These are phyloP conservation scores for Acanthamoeba pearcei DNA, from an alignment of 208 protist species.

Conservation along the genomic window DNA sequence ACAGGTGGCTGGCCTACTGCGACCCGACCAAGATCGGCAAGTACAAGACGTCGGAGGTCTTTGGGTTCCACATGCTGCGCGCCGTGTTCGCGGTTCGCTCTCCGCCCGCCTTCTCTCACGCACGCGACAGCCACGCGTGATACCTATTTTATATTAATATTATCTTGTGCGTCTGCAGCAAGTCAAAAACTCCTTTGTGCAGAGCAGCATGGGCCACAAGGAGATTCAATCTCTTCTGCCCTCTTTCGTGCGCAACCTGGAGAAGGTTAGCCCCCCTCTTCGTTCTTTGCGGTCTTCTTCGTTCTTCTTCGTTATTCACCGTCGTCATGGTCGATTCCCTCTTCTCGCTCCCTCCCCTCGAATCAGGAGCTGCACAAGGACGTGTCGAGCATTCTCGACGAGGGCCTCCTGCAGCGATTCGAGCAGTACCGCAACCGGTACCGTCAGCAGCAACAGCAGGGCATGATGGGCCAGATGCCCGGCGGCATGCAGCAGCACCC, in stretches of 20 bases:
- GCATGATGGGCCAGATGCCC: not conserved
- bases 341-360: not conserved
- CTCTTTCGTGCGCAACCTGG: constrained; percentile 37
- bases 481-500: not conserved
- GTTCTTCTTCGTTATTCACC: not conserved
- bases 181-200: constrained; percentile 4
- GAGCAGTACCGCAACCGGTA: constrained; percentile 24
- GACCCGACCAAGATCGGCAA: not conserved
- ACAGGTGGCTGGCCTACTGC: constrained; percentile 33
- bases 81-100: not conserved
- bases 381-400: constrained; percentile 41
- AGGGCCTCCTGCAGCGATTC: constrained; percentile 42
- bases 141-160: not conserved
- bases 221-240: not conserved
- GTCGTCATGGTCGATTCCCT: not conserved
- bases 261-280: not conserved
- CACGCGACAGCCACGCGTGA: no score
- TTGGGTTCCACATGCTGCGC: constrained; percentile 55
- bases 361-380: constrained; percentile 16
- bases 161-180: not conserved
- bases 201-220: constrained; percentile 4
- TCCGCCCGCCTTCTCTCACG: not conserved
- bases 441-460: not conserved
- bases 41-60: constrained; percentile 54
- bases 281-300: not conserved